Percentiles rank a stretch among this genome's conserved stretches.
Evolutionary conservation across 2,329 filamentous ascomycete genomes (phyloP).

Genomic region (Venturia aucupariae): DNA sequence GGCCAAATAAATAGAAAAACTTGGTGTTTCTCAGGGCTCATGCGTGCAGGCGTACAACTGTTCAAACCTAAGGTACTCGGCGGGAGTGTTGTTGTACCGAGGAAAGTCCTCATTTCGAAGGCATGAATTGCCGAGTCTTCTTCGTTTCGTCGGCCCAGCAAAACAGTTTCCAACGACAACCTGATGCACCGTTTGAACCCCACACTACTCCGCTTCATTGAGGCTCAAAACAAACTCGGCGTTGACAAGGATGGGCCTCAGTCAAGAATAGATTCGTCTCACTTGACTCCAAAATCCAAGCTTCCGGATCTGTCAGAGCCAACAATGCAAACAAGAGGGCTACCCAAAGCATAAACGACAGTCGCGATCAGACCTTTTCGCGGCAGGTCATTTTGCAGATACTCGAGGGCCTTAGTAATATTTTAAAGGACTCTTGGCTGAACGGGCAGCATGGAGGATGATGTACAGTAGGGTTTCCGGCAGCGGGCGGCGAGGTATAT

Average conservation of each 20-base stretch:
- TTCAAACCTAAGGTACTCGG: too few relatives aligned
- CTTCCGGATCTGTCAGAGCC: background rate
- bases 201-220: background rate
- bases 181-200: background rate
- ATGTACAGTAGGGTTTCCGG: background rate
- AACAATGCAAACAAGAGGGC: background rate
- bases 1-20: background rate
- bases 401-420: background rate
- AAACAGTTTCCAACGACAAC: background rate
- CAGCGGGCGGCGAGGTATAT: background rate
- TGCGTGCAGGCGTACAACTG: too few relatives aligned
- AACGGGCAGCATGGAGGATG: background rate
- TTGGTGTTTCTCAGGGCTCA: background rate
- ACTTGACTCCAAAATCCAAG: background rate
- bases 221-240: background rate
- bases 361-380: background rate
- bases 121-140: background rate
- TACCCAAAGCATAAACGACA: too few relatives aligned
- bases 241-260: background rate
- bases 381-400: background rate
- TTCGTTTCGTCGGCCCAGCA: background rate
- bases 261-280: conserved; percentile 8
- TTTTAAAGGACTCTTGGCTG: background rate
- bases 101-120: too few relatives aligned
- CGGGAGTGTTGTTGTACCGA: too few relatives aligned